These are phyloP conservation scores for Penstemon eatonii DNA, from an alignment of 257 asterid species.

Conservation along the genomic window DNA sequence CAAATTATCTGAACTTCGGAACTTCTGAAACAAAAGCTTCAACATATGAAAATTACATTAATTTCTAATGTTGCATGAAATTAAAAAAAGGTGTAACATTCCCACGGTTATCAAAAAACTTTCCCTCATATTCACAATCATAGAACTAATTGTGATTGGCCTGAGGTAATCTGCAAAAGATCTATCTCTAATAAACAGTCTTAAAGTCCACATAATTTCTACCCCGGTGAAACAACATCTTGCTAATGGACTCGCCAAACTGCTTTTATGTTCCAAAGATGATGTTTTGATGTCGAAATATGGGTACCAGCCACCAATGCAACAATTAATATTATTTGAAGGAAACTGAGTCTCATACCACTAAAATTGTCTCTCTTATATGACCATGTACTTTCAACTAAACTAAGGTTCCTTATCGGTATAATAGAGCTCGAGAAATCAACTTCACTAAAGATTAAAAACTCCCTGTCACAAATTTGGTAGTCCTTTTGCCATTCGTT, in stretches of 20 bases:
- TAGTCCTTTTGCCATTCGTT: background rate
- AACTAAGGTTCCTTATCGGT: background rate
- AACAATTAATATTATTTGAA: background rate
- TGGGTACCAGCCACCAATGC: background rate
- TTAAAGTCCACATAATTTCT: background rate
- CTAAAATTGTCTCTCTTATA: background rate
- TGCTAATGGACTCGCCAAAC: background rate
- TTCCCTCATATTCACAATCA: background rate
- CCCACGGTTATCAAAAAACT: background rate
- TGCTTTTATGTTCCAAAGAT: too few relatives aligned
- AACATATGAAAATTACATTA: constrained; percentile 11
- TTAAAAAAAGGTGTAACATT: background rate
- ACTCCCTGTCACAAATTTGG: background rate
- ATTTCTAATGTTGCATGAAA: constrained; percentile 7
- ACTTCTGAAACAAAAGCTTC: background rate
- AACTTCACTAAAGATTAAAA: background rate
- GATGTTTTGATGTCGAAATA: background rate
- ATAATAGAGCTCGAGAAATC: background rate
- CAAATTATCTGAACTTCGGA: background rate
- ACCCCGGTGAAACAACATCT: background rate
- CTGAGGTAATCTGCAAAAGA: background rate
- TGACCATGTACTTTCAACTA: background rate
- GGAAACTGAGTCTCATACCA: background rate
- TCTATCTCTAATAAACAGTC: background rate
- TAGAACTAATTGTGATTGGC: background rate